phyloP scores from a whole-genome alignment of 1,139 yeast species.

The Magnusiomyces ingens region DNA sequence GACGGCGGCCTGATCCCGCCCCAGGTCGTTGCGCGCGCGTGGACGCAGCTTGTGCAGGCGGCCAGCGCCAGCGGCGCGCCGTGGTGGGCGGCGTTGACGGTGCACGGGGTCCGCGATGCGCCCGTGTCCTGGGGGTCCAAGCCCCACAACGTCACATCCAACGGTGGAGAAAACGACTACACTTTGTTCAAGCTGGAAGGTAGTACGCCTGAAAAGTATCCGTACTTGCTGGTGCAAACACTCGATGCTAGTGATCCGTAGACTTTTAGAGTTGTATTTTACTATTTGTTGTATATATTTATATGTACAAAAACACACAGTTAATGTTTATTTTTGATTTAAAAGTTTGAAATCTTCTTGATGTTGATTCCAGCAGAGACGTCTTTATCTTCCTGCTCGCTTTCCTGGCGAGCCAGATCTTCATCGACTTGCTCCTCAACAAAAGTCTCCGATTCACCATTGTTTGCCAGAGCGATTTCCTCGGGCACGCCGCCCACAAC shows the following conservation, averaged over 20 bases:
- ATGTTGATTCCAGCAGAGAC: conserved; percentile 6
- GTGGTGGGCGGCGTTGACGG: conserved; percentile 24
- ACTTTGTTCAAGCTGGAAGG: conserved; percentile 19
- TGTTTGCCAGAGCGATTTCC: not conserved
- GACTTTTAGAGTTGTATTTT: not conserved
- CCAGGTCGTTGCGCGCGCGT: conserved; percentile 14
- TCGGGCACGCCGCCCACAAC: conserved; percentile 1
- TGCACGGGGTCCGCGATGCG: conserved; percentile 26
- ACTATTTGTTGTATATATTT: not conserved
- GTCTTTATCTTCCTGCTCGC: conserved; percentile 12
- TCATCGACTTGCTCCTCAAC: conserved; percentile 10
- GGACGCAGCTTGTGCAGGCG: conserved; percentile 11
- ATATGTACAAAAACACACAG: not conserved
- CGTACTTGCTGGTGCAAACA: not conserved
- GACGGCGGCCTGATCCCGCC: conserved; percentile 20
- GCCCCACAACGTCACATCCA: conserved; percentile 20
- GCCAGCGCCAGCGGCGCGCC: not conserved
- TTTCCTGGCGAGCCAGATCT: conserved; percentile 10
- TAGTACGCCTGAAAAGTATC: conserved; percentile 1
- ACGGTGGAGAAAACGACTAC: conserved; percentile 25
- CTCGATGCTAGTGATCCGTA: conserved; percentile 1
- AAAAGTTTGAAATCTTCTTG: conserved; percentile 1
- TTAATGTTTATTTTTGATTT: not conserved
- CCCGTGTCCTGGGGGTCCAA: conserved; percentile 30
- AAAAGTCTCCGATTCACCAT: not conserved